phyloP scores from a whole-genome alignment of 306 rosid genomes.

The Vigna reflexopilosa region DNA sequence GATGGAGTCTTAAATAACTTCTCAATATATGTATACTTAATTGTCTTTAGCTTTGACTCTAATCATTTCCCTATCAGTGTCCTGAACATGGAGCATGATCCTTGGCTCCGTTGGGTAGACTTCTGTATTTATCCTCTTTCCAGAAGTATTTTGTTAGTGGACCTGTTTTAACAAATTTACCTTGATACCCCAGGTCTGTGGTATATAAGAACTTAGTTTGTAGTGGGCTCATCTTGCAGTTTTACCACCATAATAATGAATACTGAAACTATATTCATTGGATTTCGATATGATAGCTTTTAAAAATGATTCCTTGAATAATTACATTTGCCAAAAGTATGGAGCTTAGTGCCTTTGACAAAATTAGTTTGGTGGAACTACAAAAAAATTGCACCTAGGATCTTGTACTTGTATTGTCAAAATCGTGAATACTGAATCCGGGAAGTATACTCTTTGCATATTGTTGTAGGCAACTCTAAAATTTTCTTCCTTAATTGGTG shows the following conservation, averaged over 20 bases:
- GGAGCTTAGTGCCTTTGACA: background rate
- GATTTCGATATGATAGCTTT: background rate
- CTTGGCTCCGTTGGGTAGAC: background rate
- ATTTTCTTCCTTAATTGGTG: background rate
- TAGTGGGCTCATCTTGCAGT: background rate
- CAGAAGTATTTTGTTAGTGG: background rate
- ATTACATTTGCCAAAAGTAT: background rate
- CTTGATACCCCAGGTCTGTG: background rate
- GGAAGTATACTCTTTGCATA: too few species aligned
- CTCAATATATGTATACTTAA: background rate
- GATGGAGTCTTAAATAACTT: background rate
- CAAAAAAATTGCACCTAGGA: background rate
- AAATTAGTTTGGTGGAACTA: background rate
- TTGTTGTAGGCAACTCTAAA: background rate
- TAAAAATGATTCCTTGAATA: background rate
- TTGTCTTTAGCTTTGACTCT: background rate
- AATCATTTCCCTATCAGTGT: background rate
- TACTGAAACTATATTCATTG: background rate
- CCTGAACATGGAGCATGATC: slow-evolving; percentile 1
- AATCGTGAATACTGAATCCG: background rate
- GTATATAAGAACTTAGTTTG: background rate
- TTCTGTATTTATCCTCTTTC: background rate
- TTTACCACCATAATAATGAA: slow-evolving; percentile 1
- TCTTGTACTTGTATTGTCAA: background rate
- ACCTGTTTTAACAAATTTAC: background rate